Percentiles rank a stretch among this genome's conserved stretches.
phyloP scores from a whole-genome alignment of 805 yeast species.

The Ogataea nonfermentans region DNA sequence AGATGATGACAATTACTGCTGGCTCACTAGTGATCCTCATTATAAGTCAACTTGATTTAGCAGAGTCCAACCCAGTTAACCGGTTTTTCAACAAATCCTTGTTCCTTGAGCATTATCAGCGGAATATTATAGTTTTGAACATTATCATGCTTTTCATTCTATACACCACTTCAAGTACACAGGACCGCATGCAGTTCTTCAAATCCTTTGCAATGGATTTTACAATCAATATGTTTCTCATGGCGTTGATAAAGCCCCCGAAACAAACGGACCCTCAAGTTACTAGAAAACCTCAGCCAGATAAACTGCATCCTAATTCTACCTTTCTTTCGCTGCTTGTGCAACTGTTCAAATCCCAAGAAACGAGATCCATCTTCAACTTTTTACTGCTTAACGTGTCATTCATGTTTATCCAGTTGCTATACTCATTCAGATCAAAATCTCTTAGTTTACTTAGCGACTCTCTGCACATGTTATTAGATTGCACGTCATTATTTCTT shows the following conservation, averaged over 20 bases:
- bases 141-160: conserved; percentile 13
- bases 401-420: conserved; percentile 90
- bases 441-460: conserved; percentile 91
- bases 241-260: conserved; percentile 17
- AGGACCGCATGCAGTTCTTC: conserved; percentile 3
- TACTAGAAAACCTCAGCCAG: neutral
- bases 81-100: conserved; percentile 25
- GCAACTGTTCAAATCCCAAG: conserved; percentile 49
- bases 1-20: conserved; percentile 30
- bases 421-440: conserved; percentile 89
- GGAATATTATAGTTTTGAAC: conserved; percentile 25
- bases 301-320: conserved; percentile 8
- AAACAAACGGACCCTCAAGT: conserved; percentile 1
- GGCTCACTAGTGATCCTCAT: conserved; percentile 31
- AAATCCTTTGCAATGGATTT: conserved; percentile 13
- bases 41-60: conserved; percentile 31
- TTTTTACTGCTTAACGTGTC: conserved; percentile 82
- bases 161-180: conserved; percentile 14
- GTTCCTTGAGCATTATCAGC: conserved; percentile 24
- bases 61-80: conserved; percentile 13
- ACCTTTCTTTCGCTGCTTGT: conserved; percentile 25
- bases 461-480: conserved; percentile 94
- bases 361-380: conserved; percentile 85
- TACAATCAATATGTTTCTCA: conserved; percentile 12
- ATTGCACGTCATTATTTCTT: conserved; percentile 84